Evolutionary conservation across 805 yeast species (phyloP).

Genomic region (Kazachstania bromeliacearum): DNA sequence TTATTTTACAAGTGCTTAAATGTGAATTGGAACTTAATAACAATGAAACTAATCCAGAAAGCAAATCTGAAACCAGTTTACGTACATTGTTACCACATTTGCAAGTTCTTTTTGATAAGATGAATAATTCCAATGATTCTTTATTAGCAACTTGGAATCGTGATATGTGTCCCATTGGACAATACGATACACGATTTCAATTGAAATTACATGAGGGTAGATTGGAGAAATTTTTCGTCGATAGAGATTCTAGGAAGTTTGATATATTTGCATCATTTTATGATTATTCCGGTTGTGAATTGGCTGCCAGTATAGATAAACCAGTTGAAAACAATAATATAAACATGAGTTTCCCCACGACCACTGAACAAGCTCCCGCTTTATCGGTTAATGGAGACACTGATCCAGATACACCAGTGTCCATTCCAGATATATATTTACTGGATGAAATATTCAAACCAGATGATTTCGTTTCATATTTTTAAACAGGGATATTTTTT

Average conservation of each 20-base stretch:
- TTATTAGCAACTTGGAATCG: conserved; percentile 13
- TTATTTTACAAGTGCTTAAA: conserved; percentile 19
- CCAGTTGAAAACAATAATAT: too few species aligned
- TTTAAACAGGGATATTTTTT: too few species aligned
- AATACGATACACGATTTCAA: conserved; percentile 7
- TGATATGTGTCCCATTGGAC: conserved; percentile 12
- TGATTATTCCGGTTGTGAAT: conserved; percentile 15
- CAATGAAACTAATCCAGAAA: conserved; percentile 2
- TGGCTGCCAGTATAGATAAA: conserved; percentile 8
- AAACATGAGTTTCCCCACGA: not conserved
- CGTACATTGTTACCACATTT: conserved; percentile 4
- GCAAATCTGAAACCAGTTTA: conserved; percentile 5
- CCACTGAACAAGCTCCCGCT: not conserved
- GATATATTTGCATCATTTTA: conserved; percentile 23
- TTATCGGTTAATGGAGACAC: not conserved
- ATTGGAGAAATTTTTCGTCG: conserved; percentile 9
- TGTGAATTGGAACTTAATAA: conserved; percentile 10
- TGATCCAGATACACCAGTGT: too few species aligned
- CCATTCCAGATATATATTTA: conserved; percentile 14
- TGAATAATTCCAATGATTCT: too few species aligned
- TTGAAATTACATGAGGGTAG: conserved; percentile 13
- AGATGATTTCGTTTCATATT: conserved; percentile 21
- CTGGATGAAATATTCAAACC: conserved; percentile 24
- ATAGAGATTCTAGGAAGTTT: conserved; percentile 9
- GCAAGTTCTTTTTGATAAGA: not conserved